A percentile compares a stretch with the other conserved stretches of the same genome.
phyloP scores from a whole-genome alignment of 768 basidiomycete genomes.

The Hebeloma cylindrosporum region DNA sequence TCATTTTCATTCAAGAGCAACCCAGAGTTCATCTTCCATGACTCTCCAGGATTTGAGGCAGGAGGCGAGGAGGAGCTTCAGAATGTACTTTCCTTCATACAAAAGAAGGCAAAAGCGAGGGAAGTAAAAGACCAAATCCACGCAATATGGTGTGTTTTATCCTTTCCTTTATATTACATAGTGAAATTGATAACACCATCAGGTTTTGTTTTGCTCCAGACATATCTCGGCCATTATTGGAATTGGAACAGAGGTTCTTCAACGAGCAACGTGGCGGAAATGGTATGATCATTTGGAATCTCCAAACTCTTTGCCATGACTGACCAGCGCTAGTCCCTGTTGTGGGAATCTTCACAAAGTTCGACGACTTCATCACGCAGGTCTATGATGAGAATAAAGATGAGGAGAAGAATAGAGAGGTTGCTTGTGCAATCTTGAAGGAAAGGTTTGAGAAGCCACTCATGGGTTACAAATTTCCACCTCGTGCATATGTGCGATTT shows the following conservation, averaged over 20 bases:
- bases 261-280: slow-evolving; percentile 22
- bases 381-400: slow-evolving; percentile 17
- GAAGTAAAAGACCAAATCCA: slow-evolving; percentile 31
- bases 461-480: slow-evolving; percentile 14
- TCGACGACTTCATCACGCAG: slow-evolving; percentile 28
- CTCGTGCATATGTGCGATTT: slow-evolving; percentile 15
- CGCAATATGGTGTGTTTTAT: slow-evolving; percentile 35
- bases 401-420: slow-evolving; percentile 11
- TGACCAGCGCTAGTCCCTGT: slow-evolving; percentile 33
- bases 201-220: slow-evolving; percentile 41
- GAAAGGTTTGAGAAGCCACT: slow-evolving; percentile 17
- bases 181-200: not conserved
- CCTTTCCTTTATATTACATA: not conserved
- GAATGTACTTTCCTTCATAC: slow-evolving; percentile 32
- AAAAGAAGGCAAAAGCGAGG: slow-evolving; percentile 16
- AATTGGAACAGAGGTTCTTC: slow-evolving; percentile 32
- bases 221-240: slow-evolving; percentile 24
- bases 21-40: slow-evolving; percentile 38
- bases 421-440: slow-evolving; percentile 15
- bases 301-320: not conserved
- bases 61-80: slow-evolving; percentile 30
- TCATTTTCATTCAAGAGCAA: slow-evolving; percentile 32
- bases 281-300: slow-evolving; percentile 18
- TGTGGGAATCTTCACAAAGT: slow-evolving; percentile 39
- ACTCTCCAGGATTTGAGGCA: slow-evolving; percentile 41